Evolutionary conservation across 2,329 filamentous ascomycete genomes (phyloP).

Genomic region (Botrytis galanthina): DNA sequence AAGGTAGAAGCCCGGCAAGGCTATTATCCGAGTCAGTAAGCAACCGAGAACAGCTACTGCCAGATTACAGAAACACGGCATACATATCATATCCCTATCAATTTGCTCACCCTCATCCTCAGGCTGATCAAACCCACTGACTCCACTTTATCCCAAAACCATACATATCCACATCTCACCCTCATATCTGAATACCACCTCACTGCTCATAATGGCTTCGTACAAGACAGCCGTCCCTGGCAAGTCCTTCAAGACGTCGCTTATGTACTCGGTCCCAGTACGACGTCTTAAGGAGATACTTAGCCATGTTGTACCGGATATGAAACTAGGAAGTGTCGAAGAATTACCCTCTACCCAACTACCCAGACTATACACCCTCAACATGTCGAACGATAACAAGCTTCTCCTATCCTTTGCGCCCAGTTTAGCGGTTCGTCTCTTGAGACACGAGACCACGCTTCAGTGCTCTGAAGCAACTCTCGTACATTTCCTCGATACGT

Average conservation of each 20-base stretch:
- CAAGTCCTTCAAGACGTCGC: conserved; percentile 30
- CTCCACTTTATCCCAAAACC: neutral
- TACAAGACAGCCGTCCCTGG: conserved; percentile 30
- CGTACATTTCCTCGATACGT: conserved; percentile 31
- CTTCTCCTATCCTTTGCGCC: conserved; percentile 36
- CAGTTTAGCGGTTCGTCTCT: conserved; percentile 32
- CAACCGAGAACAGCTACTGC: neutral
- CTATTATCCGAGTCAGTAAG: neutral
- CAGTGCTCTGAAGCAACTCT: conserved; percentile 37
- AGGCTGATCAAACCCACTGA: neutral
- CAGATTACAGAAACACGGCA: conserved; percentile 8
- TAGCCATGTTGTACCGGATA: conserved; percentile 31
- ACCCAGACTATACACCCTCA: conserved; percentile 36
- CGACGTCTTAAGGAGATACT: conserved; percentile 37
- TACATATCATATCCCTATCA: conserved; percentile 4
- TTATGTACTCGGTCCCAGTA: conserved; percentile 37
- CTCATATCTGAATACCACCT: neutral
- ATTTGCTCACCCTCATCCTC: neutral
- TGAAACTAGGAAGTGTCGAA: conserved; percentile 33
- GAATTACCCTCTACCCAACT: conserved; percentile 37
- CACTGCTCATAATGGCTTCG: conserved; percentile 27
- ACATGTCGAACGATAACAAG: conserved; percentile 35
- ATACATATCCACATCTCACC: conserved; percentile 2
- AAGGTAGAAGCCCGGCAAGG: neutral
- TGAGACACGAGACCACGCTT: conserved; percentile 36